Evolutionary conservation across 768 basidiomycete species (phyloP), one percentile per base, ranked within the genome.

Genomic region (Lactifluus piperatus): DNA sequence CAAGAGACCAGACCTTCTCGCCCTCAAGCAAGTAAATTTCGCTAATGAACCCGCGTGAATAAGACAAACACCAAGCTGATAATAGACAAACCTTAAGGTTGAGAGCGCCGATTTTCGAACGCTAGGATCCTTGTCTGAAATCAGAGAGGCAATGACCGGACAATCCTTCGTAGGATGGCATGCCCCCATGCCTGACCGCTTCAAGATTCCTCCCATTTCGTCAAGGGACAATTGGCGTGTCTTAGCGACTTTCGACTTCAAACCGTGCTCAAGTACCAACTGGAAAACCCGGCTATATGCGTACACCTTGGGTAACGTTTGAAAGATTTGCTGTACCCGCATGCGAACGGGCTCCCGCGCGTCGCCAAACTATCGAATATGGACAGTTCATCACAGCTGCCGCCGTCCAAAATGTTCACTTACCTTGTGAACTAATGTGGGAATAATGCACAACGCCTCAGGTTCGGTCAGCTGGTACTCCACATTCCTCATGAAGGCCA

Each of bases 261-360:
- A 72, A 16, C 97, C 95, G 68, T 94, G 81, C 39, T 97, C 91
- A 11, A 97, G 78, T 7, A 98, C 74, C 14, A 92, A 71, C 67
- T 90, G 87, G 70, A 97, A 94, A 32, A 98, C 77, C 41, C 94
- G 86, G 66, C 94, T 97, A 66, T 88, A 94, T 1, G 97, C 88
- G 67, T 94, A 97, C 53, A 97, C 85, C 68, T 86, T 91, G 7
- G 94, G 87, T 52, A 97, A 76, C 5, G 79, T 79, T 66, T 91
- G 88, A 56, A 98, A 83, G 60, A 97, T 87, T 48, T 84, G 85
- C 64, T 90, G 84, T 22, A 97, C 84, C 51, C 94, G 83, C 47
- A 75, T 68, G 7, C 93, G 83, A 45, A 93, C 81, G 60, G 82
- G 84, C 72, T 94, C 93, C 27, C 92, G 80, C 29, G 87, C 83